These are phyloP conservation scores for Eutrema heterophyllum DNA, from an alignment of 345 rosid species.

Conservation along the genomic window DNA sequence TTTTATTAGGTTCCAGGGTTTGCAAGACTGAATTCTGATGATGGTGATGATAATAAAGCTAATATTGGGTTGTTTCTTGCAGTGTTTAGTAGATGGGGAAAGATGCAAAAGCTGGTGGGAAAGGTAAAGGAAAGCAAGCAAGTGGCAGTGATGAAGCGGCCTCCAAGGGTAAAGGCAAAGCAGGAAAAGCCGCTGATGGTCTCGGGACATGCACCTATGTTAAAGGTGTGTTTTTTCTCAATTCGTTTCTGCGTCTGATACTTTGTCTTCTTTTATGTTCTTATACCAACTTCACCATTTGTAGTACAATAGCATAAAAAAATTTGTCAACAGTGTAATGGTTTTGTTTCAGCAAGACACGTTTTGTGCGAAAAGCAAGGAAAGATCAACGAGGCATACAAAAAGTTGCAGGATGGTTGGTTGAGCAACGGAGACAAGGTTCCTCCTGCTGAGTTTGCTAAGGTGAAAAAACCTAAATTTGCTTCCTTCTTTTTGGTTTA, in stretches of 20 bases:
- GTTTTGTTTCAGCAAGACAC: constrained; percentile 64
- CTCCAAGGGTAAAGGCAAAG: constrained; percentile 94
- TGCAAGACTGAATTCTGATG: not conserved
- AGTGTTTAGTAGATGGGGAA: constrained; percentile 50
- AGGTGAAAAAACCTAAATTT: constrained; percentile 37
- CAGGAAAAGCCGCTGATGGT: constrained; percentile 78
- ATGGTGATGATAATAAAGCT: not conserved
- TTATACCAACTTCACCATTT: not conserved
- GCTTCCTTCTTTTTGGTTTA: not conserved
- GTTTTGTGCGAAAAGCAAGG: constrained; percentile 95
- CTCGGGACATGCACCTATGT: constrained; percentile 97
- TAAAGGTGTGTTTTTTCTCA: constrained; percentile 50
- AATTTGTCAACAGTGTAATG: not conserved
- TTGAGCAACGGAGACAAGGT: constrained; percentile 88
- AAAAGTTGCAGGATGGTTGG: constrained; percentile 95
- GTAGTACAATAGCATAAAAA: not conserved
- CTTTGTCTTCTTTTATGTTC: not conserved
- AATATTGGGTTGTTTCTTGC: not conserved
- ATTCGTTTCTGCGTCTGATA: not conserved
- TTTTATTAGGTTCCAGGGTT: not conserved
- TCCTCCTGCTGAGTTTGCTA: constrained; percentile 97
- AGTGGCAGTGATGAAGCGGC: constrained; percentile 61
- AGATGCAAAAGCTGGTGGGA: constrained; percentile 60
- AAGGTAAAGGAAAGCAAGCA: constrained; percentile 88
- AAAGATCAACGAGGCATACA: constrained; percentile 91